Conservation (phyloP, 2,329 filamentous ascomycete species). For the Alternaria sp. region DNA sequence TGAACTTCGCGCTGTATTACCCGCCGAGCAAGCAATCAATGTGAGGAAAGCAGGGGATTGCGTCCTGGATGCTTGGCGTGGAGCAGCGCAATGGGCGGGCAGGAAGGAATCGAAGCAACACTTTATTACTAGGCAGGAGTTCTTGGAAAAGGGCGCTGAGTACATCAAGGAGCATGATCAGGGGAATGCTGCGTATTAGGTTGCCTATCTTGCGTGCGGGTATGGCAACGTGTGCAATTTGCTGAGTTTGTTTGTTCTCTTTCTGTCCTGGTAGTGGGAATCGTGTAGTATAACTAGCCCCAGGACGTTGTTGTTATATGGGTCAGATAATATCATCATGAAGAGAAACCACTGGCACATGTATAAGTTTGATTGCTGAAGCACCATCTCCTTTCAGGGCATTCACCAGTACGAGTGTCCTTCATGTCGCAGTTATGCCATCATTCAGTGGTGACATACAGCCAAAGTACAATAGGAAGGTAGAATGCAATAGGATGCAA, state of each 20-base stretch:
- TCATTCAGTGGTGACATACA: neutral
- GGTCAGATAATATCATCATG: neutral
- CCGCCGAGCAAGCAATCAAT: constrained; percentile 69
- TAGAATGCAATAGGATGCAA: neutral
- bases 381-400: neutral
- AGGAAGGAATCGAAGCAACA: constrained; percentile 65
- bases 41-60: constrained; percentile 78
- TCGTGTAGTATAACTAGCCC: neutral
- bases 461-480: neutral
- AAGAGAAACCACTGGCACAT: neutral
- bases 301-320: neutral
- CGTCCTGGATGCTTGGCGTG: constrained; percentile 88
- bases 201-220: neutral
- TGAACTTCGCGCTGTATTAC: constrained; percentile 72
- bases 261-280: neutral
- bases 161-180: constrained; percentile 78
- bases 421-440: neutral
- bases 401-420: neutral
- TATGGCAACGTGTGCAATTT: neutral
- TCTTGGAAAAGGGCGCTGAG: constrained; percentile 87
- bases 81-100: constrained; percentile 84
- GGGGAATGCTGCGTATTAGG: constrained; percentile 47
- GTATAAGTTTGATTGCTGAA: neutral
- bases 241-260: neutral
- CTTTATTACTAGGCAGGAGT: constrained; percentile 81